Evolutionary conservation across 2,329 filamentous ascomycete species (phyloP).

Genomic region (Colletotrichum cereale): DNA sequence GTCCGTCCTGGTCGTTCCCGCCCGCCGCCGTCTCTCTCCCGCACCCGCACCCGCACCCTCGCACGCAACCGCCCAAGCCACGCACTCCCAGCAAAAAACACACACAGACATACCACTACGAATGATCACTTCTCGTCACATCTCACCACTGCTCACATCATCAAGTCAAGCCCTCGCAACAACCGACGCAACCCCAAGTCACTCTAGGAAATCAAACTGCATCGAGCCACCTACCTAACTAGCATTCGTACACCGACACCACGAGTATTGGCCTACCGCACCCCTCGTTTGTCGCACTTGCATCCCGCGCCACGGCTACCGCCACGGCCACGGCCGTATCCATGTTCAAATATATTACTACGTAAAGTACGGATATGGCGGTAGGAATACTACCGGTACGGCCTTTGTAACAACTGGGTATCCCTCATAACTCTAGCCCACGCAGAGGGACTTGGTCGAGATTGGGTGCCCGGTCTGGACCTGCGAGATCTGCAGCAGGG

Average conservation of each 20-base stretch:
- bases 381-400: background rate
- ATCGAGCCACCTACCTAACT: background rate
- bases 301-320: background rate
- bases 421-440: background rate
- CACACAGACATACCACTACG: background rate
- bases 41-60: background rate
- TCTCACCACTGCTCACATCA: background rate
- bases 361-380: too few relatives aligned
- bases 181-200: background rate
- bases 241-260: background rate
- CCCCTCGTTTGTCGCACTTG: slow-evolving; percentile 3
- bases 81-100: background rate
- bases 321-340: slow-evolving; percentile 27
- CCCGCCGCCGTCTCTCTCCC: background rate
- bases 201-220: background rate
- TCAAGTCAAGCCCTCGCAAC: background rate
- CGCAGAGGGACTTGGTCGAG: background rate
- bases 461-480: background rate
- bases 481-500: slow-evolving; percentile 29
- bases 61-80: background rate
- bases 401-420: background rate
- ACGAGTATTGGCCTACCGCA: background rate
- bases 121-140: background rate
- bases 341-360: background rate
- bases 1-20: background rate